Evolutionary conservation across 139 green algal genomes (phyloP).

Genomic region (Pseudopediastrum boryanum): DNA sequence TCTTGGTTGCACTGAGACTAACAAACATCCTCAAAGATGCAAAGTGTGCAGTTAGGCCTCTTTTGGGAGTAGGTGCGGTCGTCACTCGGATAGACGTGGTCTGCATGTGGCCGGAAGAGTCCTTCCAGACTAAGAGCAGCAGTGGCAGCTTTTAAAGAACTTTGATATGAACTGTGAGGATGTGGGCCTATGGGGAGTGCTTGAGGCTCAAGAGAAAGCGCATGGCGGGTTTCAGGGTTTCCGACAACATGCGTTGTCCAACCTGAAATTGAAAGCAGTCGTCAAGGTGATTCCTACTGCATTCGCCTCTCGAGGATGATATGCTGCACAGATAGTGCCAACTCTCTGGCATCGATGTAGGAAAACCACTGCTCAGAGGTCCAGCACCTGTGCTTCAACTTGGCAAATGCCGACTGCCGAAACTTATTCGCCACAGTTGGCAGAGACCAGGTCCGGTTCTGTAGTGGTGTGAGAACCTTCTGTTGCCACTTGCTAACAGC

Average conservation of each 20-base stretch:
- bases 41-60: no score
- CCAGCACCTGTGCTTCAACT: constrained; percentile 51
- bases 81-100: no score
- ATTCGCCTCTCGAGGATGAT: not conserved
- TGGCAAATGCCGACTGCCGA: not conserved
- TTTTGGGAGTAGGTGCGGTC: no score
- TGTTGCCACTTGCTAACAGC: not conserved
- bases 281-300: constrained; percentile 50
- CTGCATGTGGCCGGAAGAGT: no score
- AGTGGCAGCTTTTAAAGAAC: no score
- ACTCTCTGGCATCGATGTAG: constrained; percentile 30
- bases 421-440: constrained; percentile 69
- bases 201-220: constrained; percentile 32
- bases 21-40: no score
- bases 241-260: constrained; percentile 44
- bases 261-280: constrained; percentile 65
- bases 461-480: not conserved
- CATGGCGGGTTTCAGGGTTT: constrained; percentile 38
- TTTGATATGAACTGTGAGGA: no score
- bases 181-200: no score
- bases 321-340: not conserved
- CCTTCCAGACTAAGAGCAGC: no score
- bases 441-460: constrained; percentile 52
- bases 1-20: no score
- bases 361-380: constrained; percentile 61